Percentiles rank a stretch among this genome's conserved stretches.
Conservation (phyloP, 257 asterid genomes). For the Thymus mandschuricus region DNA sequence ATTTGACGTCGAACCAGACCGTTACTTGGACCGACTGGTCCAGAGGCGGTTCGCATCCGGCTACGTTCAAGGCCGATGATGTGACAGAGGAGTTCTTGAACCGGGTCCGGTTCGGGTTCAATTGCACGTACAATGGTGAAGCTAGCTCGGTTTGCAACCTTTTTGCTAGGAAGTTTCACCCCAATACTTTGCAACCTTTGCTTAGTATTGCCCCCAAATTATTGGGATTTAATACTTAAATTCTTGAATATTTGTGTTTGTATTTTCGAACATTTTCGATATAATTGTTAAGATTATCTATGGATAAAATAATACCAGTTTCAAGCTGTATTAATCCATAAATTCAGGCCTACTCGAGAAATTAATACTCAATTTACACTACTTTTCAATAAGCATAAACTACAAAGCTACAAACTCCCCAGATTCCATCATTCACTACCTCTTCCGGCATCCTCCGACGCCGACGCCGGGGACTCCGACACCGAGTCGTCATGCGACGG, state of each 20-base stretch:
- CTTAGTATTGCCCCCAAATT: constrained; percentile 56
- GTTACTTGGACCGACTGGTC: constrained; percentile 87
- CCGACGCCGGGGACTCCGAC: constrained; percentile 72
- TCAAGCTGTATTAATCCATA: neutral
- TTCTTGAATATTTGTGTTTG: no score
- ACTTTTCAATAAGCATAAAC: neutral
- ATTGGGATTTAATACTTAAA: constrained; percentile 38
- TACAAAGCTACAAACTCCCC: neutral
- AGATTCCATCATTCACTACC: constrained; percentile 53
- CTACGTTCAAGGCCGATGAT: constrained; percentile 43
- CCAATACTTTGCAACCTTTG: constrained; percentile 62
- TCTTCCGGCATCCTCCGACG: constrained; percentile 60
- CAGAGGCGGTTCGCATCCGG: constrained; percentile 67
- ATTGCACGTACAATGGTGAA: constrained; percentile 59
- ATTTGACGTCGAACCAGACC: constrained; percentile 56
- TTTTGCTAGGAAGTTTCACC: constrained; percentile 84
- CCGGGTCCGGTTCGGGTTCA: constrained; percentile 45
- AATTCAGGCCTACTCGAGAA: constrained; percentile 10
- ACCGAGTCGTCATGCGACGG: constrained; percentile 60
- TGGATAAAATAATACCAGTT: neutral
- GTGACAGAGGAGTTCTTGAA: constrained; percentile 47
- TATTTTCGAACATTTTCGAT: no score
- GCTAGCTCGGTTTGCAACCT: constrained; percentile 58
- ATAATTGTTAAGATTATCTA: neutral
- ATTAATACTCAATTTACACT: constrained; percentile 35